Conservation (phyloP, 768 basidiomycete genomes). For the Collybia sordida region DNA sequence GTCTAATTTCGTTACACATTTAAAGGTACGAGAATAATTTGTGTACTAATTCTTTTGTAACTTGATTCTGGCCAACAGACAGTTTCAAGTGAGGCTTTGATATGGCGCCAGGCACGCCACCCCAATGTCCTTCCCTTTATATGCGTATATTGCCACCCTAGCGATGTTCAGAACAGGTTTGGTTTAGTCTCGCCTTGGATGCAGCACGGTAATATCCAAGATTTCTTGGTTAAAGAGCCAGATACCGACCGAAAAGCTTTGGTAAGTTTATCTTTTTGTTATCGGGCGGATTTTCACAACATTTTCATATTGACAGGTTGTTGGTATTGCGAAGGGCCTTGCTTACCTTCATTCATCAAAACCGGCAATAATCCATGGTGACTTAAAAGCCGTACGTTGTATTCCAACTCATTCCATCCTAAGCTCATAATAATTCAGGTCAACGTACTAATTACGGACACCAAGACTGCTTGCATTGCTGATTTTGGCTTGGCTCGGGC, state of each 20-base stretch:
- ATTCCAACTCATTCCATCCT: constrained; percentile 37
- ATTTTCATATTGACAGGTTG: constrained; percentile 17
- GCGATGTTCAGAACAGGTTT: constrained; percentile 22
- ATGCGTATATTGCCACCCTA: constrained; percentile 16
- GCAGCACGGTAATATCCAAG: constrained; percentile 32
- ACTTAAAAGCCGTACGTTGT: constrained; percentile 38
- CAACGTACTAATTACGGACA: constrained; percentile 44
- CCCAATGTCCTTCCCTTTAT: constrained; percentile 32
- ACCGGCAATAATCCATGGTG: constrained; percentile 49
- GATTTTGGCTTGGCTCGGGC: constrained; percentile 46
- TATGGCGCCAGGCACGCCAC: constrained; percentile 16
- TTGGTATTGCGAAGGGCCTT: constrained; percentile 31
- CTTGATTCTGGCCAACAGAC: constrained; percentile 21
- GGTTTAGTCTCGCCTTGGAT: constrained; percentile 40
- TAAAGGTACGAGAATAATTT: constrained; percentile 17
- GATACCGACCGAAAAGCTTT: constrained; percentile 10
- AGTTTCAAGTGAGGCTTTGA: constrained; percentile 13
- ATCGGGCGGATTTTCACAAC: constrained; percentile 4
- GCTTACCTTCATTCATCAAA: constrained; percentile 29
- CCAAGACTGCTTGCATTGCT: constrained; percentile 43
- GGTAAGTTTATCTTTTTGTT: constrained; percentile 16
- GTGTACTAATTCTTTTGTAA: neutral
- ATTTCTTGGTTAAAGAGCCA: constrained; percentile 19
- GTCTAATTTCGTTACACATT: constrained; percentile 12
- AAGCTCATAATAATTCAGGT: constrained; percentile 4